Percentiles rank a stretch among this genome's conserved stretches.
These are phyloP conservation scores for Colletotrichum cuscutae DNA, from an alignment of 2,329 filamentous ascomycete genomes.

Conservation along the genomic window DNA sequence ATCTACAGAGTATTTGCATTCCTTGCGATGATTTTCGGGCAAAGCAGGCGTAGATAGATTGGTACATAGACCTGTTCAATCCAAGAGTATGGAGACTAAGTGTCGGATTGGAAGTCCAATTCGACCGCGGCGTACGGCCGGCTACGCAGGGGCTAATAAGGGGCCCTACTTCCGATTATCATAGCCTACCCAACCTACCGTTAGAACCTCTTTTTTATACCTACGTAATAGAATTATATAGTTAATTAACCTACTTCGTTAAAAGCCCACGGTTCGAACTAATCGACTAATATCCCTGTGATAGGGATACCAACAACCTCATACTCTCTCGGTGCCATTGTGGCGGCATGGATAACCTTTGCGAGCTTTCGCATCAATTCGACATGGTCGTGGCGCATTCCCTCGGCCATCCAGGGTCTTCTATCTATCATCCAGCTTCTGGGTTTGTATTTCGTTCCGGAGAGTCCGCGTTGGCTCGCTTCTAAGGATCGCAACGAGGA, in stretches of 20 bases:
- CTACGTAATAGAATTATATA: too few species aligned
- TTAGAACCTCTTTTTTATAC: too few species aligned
- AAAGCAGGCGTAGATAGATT: slow-evolving; percentile 42
- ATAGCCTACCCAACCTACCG: too few species aligned
- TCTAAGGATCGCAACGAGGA: slow-evolving; percentile 4
- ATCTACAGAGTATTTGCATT: slow-evolving; percentile 57
- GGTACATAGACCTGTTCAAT: not conserved
- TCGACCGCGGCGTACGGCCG: too few species aligned
- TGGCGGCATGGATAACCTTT: slow-evolving; percentile 43
- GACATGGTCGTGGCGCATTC: slow-evolving; percentile 42
- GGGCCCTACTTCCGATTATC: too few species aligned
- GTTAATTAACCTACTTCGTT: too few species aligned
- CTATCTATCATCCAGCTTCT: slow-evolving; percentile 39
- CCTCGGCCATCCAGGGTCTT: slow-evolving; percentile 39
- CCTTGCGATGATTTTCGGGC: slow-evolving; percentile 47
- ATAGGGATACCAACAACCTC: too few species aligned
- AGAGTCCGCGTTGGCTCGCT: slow-evolving; percentile 38
- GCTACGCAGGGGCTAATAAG: too few species aligned
- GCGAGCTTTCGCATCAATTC: slow-evolving; percentile 40
- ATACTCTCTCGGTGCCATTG: slow-evolving; percentile 42
- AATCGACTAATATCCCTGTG: too few species aligned
- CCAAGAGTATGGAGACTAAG: too few species aligned
- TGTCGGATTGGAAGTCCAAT: too few species aligned
- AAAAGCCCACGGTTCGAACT: too few species aligned
- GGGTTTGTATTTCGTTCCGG: slow-evolving; percentile 39